A percentile compares a stretch with the other conserved stretches of the same genome.
These are phyloP conservation scores for Colletotrichum australisinense DNA, from an alignment of 2,329 filamentous ascomycete species.

Conservation along the genomic window DNA sequence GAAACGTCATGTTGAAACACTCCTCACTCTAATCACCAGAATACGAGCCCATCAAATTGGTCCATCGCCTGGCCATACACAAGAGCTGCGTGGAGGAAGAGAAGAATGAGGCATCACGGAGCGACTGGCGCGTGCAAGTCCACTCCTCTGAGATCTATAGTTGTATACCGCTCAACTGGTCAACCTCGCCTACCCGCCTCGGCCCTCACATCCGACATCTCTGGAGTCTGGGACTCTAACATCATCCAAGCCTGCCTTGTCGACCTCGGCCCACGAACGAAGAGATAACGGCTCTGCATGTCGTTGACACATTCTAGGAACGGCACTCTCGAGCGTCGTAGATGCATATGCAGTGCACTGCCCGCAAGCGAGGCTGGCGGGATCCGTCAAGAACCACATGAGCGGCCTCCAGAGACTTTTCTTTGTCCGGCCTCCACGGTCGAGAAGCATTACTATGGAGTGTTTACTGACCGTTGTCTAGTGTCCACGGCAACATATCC, in stretches of 20 bases:
- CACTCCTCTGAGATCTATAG: background rate
- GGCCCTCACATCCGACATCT: background rate
- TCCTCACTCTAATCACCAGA: background rate
- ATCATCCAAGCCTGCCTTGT: background rate
- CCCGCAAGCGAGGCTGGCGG: background rate
- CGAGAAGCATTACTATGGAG: background rate
- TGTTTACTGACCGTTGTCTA: constrained; percentile 10
- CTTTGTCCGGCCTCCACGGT: background rate
- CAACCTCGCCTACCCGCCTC: constrained; percentile 3
- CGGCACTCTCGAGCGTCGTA: background rate
- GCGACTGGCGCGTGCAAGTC: background rate
- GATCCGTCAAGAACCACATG: background rate
- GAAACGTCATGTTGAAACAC: constrained; percentile 25
- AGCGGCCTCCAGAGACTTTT: background rate
- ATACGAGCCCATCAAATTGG: background rate
- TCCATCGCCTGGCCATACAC: background rate
- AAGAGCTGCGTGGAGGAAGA: background rate
- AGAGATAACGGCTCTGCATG: constrained; percentile 28
- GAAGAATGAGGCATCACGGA: background rate
- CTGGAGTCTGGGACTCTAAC: background rate
- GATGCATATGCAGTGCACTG: background rate
- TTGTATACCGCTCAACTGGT: background rate
- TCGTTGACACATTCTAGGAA: constrained; percentile 8
- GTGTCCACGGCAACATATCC: constrained; percentile 16
- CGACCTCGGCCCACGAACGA: constrained; percentile 1